phyloP scores from a whole-genome alignment of 257 asterid species.

The Craterostigma plantagineum region DNA sequence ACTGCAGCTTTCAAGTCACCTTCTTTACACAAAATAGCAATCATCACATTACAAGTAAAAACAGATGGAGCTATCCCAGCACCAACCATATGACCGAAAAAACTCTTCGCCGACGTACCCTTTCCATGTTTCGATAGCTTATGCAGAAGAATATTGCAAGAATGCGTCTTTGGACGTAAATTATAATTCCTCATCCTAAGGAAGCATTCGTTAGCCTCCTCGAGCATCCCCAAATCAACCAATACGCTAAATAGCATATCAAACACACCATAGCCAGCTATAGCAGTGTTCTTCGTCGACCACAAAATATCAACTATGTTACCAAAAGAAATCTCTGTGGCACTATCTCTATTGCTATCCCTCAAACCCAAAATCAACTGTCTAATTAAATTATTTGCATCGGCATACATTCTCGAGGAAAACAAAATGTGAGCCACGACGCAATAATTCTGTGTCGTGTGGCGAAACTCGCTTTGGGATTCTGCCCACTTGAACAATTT shows the following conservation, averaged over 20 bases:
- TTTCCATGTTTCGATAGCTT: conserved; percentile 29
- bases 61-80: conserved; percentile 47
- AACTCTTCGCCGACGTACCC: conserved; percentile 26
- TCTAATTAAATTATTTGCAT: conserved; percentile 34
- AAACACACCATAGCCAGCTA: conserved; percentile 65
- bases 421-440: conserved; percentile 69
- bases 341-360: conserved; percentile 7
- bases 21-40: conserved; percentile 51
- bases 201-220: conserved; percentile 71
- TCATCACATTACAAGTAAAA: conserved; percentile 64
- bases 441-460: conserved; percentile 51
- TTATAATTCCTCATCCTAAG: conserved; percentile 42
- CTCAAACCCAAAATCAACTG: conserved; percentile 25
- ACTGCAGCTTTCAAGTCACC: conserved; percentile 50
- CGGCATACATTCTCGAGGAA: conserved; percentile 54
- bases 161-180: conserved; percentile 50
- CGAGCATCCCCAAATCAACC: conserved; percentile 50
- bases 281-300: conserved; percentile 43
- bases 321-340: conserved; percentile 13
- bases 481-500: conserved; percentile 62
- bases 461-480: conserved; percentile 25
- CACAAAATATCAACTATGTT: conserved; percentile 50
- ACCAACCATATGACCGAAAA: conserved; percentile 44
- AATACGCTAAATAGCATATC: conserved; percentile 58
- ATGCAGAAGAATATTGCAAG: conserved; percentile 67